Base-by-base conservation (phyloP, 2,329 filamentous ascomycete species). In the Rutstroemia sp. region DNA sequence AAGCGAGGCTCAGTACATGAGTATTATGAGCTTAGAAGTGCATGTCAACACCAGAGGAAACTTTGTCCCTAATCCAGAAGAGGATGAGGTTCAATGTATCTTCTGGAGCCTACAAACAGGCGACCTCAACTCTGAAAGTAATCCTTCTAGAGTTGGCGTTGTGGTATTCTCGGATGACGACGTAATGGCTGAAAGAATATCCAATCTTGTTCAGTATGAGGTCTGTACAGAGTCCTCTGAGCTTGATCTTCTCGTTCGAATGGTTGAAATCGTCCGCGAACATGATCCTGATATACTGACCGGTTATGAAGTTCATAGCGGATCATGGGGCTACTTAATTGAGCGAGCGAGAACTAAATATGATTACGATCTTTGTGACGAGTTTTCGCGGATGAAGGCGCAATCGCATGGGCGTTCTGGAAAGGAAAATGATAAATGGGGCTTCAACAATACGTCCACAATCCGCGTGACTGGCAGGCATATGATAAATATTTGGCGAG, bases 401-500 rank as follows among this genome's bases (percentile, higher is more conserved):
- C 83, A 94, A 63, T 89, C 89, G 0, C 86, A 92, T 68, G 89
- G 90, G 2, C 82, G 87, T 54, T 92, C 92, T 66, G 89, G 89
- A 19, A 95, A 89, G 70, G 89, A 95, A 23, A 84, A 83, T 50
- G 92, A 96, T 69, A 81, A 83, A 61, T 97, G 92, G 92, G 92
- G 92, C 0, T 96, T 95, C 74, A 94, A 90, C 60, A 91, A 92
- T 54, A 95, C 92, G 0, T 96, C 91, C 2, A 92, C 89, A 2
- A 91, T 97, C 63, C 84, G 85, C 56, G 82, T 99, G n/a, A 96
- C 92, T 0, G 94, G 94, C 5, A 81, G 94, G 59, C 92, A 97
- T 68, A 90, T 95, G 78, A 92, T 99, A 74, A 97, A 97, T 64
- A 88, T 97, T 47, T 97, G 94, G 91, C 82, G 92, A 64, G 91